These are phyloP conservation scores for Cutaneotrichosporon cutaneum DNA, from an alignment of 1,284 basidiomycete genomes.

Conservation along the genomic window DNA sequence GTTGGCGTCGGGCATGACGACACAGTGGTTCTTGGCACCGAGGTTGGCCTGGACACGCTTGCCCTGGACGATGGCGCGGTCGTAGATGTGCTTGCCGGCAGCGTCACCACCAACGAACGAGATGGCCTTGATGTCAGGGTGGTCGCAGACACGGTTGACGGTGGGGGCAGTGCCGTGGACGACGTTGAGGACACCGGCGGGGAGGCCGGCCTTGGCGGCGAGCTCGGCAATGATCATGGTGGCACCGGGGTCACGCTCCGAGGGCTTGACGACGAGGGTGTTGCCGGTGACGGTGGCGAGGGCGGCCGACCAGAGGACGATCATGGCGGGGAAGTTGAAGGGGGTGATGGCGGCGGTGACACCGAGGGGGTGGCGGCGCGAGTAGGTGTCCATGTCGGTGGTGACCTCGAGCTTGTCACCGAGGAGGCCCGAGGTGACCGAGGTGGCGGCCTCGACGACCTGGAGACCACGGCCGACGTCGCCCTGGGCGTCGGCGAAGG, in stretches of 20 bases:
- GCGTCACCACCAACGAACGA: conserved; percentile 96
- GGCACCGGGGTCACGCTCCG: conserved; percentile 93
- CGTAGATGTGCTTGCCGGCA: conserved; percentile 91
- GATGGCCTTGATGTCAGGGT: conserved; percentile 87
- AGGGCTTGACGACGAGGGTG: conserved; percentile 91
- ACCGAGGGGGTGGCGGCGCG: conserved; percentile 56
- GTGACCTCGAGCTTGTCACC: conserved; percentile 93
- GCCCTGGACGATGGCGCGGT: conserved; percentile 61
- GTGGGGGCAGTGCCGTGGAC: conserved; percentile 86
- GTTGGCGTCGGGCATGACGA: conserved; percentile 96
- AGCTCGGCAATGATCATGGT: conserved; percentile 97
- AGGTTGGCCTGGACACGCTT: conserved; percentile 92
- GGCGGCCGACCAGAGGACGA: conserved; percentile 93
- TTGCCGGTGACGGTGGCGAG: conserved; percentile 63
- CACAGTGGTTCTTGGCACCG: conserved; percentile 95
- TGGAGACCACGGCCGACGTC: conserved; percentile 85
- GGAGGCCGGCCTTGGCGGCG: conserved; percentile 71
- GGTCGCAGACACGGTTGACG: conserved; percentile 92
- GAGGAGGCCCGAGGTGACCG: conserved; percentile 77
- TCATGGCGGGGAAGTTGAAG: conserved; percentile 89
- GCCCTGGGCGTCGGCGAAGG: conserved; percentile 84
- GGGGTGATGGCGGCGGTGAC: conserved; percentile 68
- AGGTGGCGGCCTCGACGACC: conserved; percentile 85
- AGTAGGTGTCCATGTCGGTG: conserved; percentile 92
- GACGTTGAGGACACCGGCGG: conserved; percentile 77